Conservation (phyloP, 2,329 filamentous ascomycete species). For the Tolypocladium guangdongense region DNA sequence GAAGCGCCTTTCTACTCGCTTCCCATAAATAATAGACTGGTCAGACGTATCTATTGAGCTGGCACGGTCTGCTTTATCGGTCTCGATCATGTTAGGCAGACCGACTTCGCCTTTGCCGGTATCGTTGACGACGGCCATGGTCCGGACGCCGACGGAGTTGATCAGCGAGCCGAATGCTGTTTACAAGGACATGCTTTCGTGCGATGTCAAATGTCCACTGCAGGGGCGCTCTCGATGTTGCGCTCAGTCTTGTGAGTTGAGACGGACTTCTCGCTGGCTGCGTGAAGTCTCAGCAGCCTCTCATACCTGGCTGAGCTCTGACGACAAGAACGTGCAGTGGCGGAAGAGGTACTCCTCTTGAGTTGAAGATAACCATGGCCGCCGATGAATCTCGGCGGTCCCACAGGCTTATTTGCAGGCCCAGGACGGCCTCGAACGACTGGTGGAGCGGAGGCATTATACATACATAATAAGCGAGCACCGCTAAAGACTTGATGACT, state of each 20-base stretch:
- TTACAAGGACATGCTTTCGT: neutral
- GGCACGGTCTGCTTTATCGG: slow-evolving; percentile 19
- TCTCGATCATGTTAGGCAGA: neutral
- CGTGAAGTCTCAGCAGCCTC: neutral
- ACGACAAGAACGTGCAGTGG: too few species aligned
- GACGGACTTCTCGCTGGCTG: neutral
- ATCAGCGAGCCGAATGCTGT: neutral
- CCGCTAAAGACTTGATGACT: neutral
- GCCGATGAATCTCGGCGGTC: neutral
- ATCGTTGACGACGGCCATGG: neutral
- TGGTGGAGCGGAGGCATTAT: neutral
- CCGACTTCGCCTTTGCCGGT: neutral
- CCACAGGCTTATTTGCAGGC: neutral
- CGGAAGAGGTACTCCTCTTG: too few species aligned
- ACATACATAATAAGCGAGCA: neutral
- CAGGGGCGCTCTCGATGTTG: neutral
- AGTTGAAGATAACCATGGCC: neutral
- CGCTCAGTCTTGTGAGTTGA: neutral
- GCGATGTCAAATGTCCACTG: too few species aligned
- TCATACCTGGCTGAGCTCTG: too few species aligned
- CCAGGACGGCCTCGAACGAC: too few species aligned
- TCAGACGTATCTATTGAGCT: slow-evolving; percentile 22
- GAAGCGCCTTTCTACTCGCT: slow-evolving; percentile 9
- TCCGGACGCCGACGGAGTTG: neutral
- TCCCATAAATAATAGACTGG: slow-evolving; percentile 4